Base-by-base conservation (phyloP, 2,329 filamentous ascomycete genomes). In the Aulographum hederae region DNA sequence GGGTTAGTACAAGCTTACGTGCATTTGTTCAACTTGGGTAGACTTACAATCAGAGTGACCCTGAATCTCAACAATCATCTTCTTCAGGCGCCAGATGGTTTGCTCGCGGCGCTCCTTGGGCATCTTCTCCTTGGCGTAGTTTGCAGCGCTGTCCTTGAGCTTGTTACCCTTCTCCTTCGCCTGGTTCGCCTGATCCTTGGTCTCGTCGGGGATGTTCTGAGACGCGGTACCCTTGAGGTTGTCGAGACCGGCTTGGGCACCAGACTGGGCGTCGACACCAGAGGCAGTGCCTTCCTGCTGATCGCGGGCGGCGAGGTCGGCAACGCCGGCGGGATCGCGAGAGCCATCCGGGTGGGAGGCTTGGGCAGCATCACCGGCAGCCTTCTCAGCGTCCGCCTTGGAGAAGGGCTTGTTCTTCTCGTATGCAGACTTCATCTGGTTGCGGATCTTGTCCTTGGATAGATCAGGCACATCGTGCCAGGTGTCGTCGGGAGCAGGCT, bases 21-120 rank as follows among this genome's bases (percentile, higher is more conserved):
- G n/a, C 11, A 33, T 6, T 6, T 4, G 15, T 26, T 32, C 11
- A 19, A 17, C 8, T n/a, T 3, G 2, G 16, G 21, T 23, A 18
- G 11, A 57, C 65, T 52, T 55, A 73, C 69, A 98, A 46, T 98
- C 86, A 36, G 80, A 71, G 48, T 95, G 89, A 34, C 86, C 80
- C 58, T 98, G 89, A 45, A 92, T 84, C 57, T 98, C 89, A 28
- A 94, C 73, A 25, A 98, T 61, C 78, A 95, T 92, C 71, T 95
- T 95, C 73, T 86, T 98, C 42, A 98, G 58, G 23, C 89, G 79
- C 69, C 74, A 93, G 45, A 94, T 75, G 34, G 75, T 76, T 62
- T 93, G 84, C 5, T 95, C 84, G 37, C 85, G 82, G 37, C 89
- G 82, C 53, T 95, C 85, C 55, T 86, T 61, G 1, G 89, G 85